Evolutionary conservation across 352 stramenopile genomes (phyloP).

Genomic region (Globisporangium heterothallicum): DNA sequence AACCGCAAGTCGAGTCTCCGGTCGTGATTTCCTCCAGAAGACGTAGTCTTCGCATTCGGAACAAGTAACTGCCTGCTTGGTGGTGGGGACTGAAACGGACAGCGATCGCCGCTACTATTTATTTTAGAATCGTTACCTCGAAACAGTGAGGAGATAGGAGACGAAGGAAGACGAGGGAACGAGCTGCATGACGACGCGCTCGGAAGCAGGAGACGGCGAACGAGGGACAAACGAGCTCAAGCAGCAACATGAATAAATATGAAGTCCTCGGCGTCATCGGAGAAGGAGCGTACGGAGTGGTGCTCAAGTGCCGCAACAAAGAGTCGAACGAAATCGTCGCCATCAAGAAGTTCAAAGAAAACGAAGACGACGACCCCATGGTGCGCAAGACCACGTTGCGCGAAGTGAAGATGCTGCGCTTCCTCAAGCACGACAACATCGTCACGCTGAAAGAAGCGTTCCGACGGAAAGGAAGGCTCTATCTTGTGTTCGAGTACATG

Average conservation of each 20-base stretch:
- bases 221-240: background rate
- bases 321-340: slow-evolving; percentile 97
- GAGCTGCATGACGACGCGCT: slow-evolving; percentile 2
- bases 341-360: slow-evolving; percentile 99
- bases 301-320: slow-evolving; percentile 91
- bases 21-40: too few relatives aligned
- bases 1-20: too few relatives aligned
- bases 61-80: too few relatives aligned
- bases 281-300: slow-evolving; percentile 92
- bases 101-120: background rate
- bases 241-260: slow-evolving; percentile 92
- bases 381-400: slow-evolving; percentile 92
- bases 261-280: slow-evolving; percentile 92
- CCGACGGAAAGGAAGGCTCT: slow-evolving; percentile 93
- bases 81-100: slow-evolving; percentile 3
- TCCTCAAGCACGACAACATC: slow-evolving; percentile 98
- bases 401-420: slow-evolving; percentile 98
- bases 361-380: slow-evolving; percentile 86
- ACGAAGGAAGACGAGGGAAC: background rate
- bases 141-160: background rate
- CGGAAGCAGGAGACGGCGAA: background rate
- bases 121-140: background rate
- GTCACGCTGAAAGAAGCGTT: slow-evolving; percentile 98
- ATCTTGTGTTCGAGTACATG: slow-evolving; percentile 99
- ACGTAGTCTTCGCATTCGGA: background rate